Evolutionary conservation across 1,139 yeast species (phyloP).

Genomic region (Maudiozyma humilis): DNA sequence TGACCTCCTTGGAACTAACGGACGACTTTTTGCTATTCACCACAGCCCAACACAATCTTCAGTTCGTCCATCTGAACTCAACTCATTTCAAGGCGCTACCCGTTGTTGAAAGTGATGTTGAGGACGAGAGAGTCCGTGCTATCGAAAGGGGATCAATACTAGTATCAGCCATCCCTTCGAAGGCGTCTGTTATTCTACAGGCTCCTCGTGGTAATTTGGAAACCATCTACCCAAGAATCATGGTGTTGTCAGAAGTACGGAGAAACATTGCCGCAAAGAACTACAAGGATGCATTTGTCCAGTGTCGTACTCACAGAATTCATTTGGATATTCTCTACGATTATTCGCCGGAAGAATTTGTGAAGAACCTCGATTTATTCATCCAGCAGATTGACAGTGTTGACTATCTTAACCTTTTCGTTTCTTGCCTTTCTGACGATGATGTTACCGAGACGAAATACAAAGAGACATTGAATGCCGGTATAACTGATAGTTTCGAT

Average conservation of each 20-base stretch:
- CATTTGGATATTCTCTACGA: constrained; percentile 87
- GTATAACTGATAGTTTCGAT: constrained; percentile 28
- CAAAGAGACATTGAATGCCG: constrained; percentile 50
- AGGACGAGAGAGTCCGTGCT: constrained; percentile 77
- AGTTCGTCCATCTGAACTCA: constrained; percentile 63
- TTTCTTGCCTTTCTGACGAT: constrained; percentile 79
- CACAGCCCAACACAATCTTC: constrained; percentile 77
- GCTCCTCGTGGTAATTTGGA: constrained; percentile 96
- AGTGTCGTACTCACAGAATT: constrained; percentile 86
- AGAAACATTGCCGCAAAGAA: constrained; percentile 48
- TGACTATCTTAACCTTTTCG: constrained; percentile 76
- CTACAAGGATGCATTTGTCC: constrained; percentile 64
- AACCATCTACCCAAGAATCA: constrained; percentile 84
- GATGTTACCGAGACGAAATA: constrained; percentile 81
- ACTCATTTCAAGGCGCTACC: constrained; percentile 34
- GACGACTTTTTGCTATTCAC: constrained; percentile 73
- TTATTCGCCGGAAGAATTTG: constrained; percentile 65
- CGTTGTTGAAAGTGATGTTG: constrained; percentile 32
- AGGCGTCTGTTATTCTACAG: constrained; percentile 74
- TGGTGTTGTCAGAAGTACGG: constrained; percentile 82
- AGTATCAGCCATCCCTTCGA: constrained; percentile 75
- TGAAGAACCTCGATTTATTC: constrained; percentile 56
- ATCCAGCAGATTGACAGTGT: constrained; percentile 61
- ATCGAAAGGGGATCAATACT: constrained; percentile 86
- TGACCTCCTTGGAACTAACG: constrained; percentile 72